Evolutionary conservation across 2,329 filamentous ascomycete genomes (phyloP).

Genomic region (Calonectria hongkongensis): DNA sequence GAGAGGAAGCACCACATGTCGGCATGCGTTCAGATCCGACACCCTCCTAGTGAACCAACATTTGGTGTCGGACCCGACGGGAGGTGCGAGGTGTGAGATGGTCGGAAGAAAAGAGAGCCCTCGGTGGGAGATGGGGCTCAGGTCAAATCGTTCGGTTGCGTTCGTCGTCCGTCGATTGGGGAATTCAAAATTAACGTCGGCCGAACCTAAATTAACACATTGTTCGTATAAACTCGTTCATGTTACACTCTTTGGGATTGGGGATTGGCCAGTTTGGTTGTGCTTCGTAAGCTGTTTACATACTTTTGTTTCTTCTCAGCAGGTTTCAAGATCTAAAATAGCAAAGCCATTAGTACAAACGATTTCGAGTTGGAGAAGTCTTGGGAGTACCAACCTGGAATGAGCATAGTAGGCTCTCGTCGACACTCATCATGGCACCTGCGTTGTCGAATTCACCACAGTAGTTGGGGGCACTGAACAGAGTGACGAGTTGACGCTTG

Average conservation of each 20-base stretch:
- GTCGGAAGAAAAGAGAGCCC: constrained; percentile 51
- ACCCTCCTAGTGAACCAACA: constrained; percentile 56
- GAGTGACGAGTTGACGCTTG: constrained; percentile 95
- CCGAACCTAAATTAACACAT: constrained; percentile 91
- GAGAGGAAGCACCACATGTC: constrained; percentile 48
- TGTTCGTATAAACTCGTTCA: constrained; percentile 74
- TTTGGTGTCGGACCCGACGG: constrained; percentile 54
- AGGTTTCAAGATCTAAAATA: constrained; percentile 91
- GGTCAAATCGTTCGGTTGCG: constrained; percentile 51
- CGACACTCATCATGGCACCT: constrained; percentile 99
- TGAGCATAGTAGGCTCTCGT: constrained; percentile 97
- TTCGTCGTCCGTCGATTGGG: constrained; percentile 53
- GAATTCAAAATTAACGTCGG: constrained; percentile 80
- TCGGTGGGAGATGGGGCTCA: constrained; percentile 50
- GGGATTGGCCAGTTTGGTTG: constrained; percentile 53
- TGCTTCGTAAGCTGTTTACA: constrained; percentile 83
- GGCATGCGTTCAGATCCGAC: constrained; percentile 53
- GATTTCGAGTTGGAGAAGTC: no score
- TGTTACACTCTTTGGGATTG: constrained; percentile 50
- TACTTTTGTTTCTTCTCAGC: constrained; percentile 99
- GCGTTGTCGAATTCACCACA: constrained; percentile 99
- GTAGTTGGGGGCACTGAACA: constrained; percentile 99
- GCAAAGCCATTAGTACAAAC: constrained; percentile 37
- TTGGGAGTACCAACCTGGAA: constrained; percentile 84
- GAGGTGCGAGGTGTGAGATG: constrained; percentile 56